Percentiles rank a stretch among this genome's conserved stretches.
These are phyloP conservation scores for Triglochin maritima DNA, from an alignment of 106 monocot species.

Conservation along the genomic window DNA sequence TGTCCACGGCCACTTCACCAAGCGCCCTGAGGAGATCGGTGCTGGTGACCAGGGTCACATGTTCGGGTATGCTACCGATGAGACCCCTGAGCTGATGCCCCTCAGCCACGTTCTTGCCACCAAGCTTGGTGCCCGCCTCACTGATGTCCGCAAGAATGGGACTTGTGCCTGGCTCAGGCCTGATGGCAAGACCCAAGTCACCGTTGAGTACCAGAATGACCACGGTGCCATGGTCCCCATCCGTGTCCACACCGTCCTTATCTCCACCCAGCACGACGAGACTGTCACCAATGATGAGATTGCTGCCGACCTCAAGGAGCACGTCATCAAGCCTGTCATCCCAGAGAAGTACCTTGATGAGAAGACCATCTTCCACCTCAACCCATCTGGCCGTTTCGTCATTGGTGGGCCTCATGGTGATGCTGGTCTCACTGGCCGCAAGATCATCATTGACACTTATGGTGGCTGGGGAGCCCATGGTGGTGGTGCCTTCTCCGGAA, in stretches of 20 bases:
- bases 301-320: conserved; percentile 23
- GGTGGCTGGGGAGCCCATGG: conserved; percentile 25
- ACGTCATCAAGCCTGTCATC: conserved; percentile 25
- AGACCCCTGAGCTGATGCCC: conserved; percentile 27
- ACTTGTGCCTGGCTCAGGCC: conserved; percentile 16
- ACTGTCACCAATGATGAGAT: conserved; percentile 24
- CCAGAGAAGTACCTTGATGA: conserved; percentile 22
- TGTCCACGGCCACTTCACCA: conserved; percentile 25
- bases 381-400: conserved; percentile 23
- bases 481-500: conserved; percentile 25
- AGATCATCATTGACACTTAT: conserved; percentile 26
- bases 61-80: conserved; percentile 25
- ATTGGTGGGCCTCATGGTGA: conserved; percentile 25
- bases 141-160: conserved; percentile 22
- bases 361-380: conserved; percentile 29
- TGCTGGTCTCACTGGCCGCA: conserved; percentile 20
- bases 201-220: conserved; percentile 24
- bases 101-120: conserved; percentile 26
- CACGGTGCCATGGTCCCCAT: conserved; percentile 21
- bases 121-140: conserved; percentile 22
- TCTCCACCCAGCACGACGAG: conserved; percentile 25
- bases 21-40: conserved; percentile 24
- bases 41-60: conserved; percentile 26
- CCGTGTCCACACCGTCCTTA: conserved; percentile 24
- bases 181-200: conserved; percentile 25